These are phyloP conservation scores for Clitoria ternatea DNA, from an alignment of 306 rosid genomes.

Conservation along the genomic window DNA sequence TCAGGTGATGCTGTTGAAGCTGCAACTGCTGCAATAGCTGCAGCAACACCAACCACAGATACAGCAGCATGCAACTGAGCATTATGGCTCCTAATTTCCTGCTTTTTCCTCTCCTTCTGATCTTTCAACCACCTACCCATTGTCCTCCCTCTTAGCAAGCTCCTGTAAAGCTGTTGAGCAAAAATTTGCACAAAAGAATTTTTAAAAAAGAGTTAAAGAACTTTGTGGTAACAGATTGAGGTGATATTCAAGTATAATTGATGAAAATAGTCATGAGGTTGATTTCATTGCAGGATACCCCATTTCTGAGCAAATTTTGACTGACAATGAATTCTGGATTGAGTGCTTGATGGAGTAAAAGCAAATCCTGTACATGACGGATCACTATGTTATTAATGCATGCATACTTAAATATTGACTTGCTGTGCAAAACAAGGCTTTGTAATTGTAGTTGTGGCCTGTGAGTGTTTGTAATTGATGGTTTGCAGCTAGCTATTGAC, in stretches of 20 bases:
- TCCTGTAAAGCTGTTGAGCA: constrained; percentile 64
- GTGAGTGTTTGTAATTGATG: not conserved
- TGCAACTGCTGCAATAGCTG: constrained; percentile 75
- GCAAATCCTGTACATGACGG: constrained; percentile 53
- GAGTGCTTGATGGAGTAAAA: constrained; percentile 80
- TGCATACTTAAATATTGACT: not conserved
- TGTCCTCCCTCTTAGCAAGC: constrained; percentile 71
- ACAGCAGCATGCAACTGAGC: constrained; percentile 92
- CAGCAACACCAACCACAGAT: constrained; percentile 95
- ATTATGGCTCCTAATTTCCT: constrained; percentile 81
- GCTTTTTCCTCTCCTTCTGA: constrained; percentile 95
- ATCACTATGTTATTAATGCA: constrained; percentile 9
- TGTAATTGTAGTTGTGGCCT: not conserved
- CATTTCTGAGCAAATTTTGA: constrained; percentile 73
- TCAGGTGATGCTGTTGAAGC: constrained; percentile 63
- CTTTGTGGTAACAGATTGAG: not conserved
- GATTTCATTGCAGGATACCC: constrained; percentile 46
- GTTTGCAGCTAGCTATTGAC: not conserved
- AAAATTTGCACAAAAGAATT: constrained; percentile 26
- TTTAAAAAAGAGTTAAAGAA: too few species aligned
- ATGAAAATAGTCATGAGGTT: constrained; percentile 18
- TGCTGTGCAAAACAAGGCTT: not conserved
- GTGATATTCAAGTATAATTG: not conserved
- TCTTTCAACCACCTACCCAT: constrained; percentile 80
- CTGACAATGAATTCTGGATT: constrained; percentile 70